phyloP scores from a whole-genome alignment of 805 yeast species.

The Kodamaea hsintzibuensis region DNA sequence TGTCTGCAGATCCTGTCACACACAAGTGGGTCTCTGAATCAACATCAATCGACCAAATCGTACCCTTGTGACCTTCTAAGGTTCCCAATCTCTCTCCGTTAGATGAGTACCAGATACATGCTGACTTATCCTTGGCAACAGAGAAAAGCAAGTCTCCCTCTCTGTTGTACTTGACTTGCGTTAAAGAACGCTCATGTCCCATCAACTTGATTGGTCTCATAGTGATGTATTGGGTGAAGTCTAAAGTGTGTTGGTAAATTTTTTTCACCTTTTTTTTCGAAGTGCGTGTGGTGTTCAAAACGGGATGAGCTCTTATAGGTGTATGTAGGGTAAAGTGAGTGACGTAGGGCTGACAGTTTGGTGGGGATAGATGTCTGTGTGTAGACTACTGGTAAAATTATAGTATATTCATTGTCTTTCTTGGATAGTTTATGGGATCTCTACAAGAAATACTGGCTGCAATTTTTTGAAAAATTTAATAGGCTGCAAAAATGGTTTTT shows the following conservation, averaged over 20 bases:
- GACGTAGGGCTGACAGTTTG: neutral
- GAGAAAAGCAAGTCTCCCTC: conserved; percentile 95
- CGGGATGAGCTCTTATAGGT: conserved; percentile 2
- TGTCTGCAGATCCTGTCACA: conserved; percentile 91
- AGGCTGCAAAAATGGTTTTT: no score
- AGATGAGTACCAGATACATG: conserved; percentile 89
- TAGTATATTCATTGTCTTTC: neutral
- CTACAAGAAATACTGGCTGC: no score
- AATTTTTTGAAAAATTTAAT: no score
- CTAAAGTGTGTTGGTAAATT: conserved; percentile 8
- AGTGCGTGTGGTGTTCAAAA: conserved; percentile 10
- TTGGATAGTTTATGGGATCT: neutral
- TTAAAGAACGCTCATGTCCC: conserved; percentile 97
- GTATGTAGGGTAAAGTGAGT: neutral
- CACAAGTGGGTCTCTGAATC: conserved; percentile 67
- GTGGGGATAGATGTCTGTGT: no score
- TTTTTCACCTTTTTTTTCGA: conserved; percentile 15
- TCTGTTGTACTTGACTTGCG: conserved; percentile 92
- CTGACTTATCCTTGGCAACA: conserved; percentile 86
- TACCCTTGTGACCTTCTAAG: conserved; percentile 80
- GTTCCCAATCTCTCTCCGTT: conserved; percentile 98
- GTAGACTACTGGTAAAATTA: no score
- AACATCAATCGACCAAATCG: conserved; percentile 92
- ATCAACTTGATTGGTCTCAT: conserved; percentile 63
- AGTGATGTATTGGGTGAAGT: conserved; percentile 5